Conservation (phyloP, 1,284 basidiomycete species). For the Trametes hirsuta region DNA sequence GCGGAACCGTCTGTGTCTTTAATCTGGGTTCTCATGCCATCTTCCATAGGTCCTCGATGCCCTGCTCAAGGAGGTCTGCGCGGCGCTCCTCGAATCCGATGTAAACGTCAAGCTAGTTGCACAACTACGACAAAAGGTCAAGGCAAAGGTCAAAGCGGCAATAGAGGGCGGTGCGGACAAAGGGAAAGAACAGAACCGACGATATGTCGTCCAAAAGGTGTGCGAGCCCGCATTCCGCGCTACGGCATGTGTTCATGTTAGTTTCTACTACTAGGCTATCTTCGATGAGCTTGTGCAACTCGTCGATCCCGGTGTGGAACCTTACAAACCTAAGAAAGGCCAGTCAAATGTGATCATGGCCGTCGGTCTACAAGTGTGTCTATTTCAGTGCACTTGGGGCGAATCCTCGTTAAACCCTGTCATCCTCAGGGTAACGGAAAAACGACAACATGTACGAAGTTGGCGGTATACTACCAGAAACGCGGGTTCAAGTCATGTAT, state of each 20-base stretch:
- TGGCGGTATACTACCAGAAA: constrained; percentile 97
- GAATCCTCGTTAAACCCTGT: background rate
- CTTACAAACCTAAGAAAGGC: constrained; percentile 96
- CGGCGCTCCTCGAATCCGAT: constrained; percentile 94
- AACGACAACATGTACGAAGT: constrained; percentile 97
- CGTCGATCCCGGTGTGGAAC: constrained; percentile 93
- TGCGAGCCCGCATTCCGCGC: constrained; percentile 16
- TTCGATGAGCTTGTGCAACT: constrained; percentile 96
- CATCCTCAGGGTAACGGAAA: constrained; percentile 87
- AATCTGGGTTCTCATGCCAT: background rate
- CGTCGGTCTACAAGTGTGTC: constrained; percentile 85
- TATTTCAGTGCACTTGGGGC: background rate
- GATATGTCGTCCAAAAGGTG: constrained; percentile 90
- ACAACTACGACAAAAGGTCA: constrained; percentile 87
- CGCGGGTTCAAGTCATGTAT: constrained; percentile 98
- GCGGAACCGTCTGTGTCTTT: background rate
- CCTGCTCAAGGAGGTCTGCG: constrained; percentile 93
- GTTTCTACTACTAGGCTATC: constrained; percentile 65
- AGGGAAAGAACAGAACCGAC: constrained; percentile 80
- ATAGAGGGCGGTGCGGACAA: constrained; percentile 77
- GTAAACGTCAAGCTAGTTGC: constrained; percentile 98
- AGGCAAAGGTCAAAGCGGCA: constrained; percentile 79
- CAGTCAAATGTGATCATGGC: constrained; percentile 97
- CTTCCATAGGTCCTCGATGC: constrained; percentile 83
- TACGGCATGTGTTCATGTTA: background rate